Base-by-base conservation (phyloP, 1,284 basidiomycete genomes). In the Moniliophthora roreri region DNA sequence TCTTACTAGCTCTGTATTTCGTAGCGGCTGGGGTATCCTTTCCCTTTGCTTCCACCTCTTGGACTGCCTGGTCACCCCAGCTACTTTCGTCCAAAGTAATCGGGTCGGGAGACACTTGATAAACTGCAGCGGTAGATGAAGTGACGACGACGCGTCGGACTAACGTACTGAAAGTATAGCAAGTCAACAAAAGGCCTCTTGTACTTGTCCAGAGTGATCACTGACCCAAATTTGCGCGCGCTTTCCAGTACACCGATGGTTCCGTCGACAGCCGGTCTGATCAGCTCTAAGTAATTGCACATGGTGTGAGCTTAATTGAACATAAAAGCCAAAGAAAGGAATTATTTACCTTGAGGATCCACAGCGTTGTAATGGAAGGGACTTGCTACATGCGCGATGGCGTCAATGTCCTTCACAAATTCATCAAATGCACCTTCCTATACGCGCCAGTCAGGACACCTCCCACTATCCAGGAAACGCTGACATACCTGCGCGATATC, bases 91-190 rank as follows among this genome's bases (percentile, higher is more conserved):
- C 66, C 56, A 74, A 75, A 0, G 62, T 55, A 7, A 63, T 63
- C 0, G 71, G 64, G 11, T 65, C 60, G 8, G 64, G 20, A 0
- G 59, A 52, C 2, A 68, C 56, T 39, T 73, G 67, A 36, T 82
- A 65, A 21, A 89, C 71, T 2, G 85, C 71, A 0, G 80, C 84
- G 50, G 73, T 70, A 2, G 86, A 87, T 1, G 80, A 81, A 0
- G 85, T 88, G 47, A 90, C 66, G 11, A 90, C 80, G 45, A 91
- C 72, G 4, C 87, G 77, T 63, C 82, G 79, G 53, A 87, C 71
- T 4, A 58, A 52, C 64, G 16, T 69, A 32, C 28, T 32, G 28
- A 11, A 32, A 32, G 28, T 11, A 32, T 32, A 32, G n/a, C n/a
- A n/a, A n/a, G n/a, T n/a, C n/a, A n/a, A n/a, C n/a, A n/a, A n/a